phyloP scores from a whole-genome alignment of 1,139 yeast species.

The Candida albicans region DNA sequence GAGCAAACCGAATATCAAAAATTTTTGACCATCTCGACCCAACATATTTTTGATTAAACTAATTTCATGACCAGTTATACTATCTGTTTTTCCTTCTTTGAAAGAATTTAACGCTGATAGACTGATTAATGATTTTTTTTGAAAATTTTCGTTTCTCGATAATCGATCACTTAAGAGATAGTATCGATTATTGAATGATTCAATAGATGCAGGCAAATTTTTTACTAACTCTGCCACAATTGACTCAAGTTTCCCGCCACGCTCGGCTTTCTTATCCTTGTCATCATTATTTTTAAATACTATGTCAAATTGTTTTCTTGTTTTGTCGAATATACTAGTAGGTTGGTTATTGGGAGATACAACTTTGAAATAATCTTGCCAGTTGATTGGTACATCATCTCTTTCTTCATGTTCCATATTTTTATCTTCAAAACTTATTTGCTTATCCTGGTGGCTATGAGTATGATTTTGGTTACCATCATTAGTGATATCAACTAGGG shows the following conservation, averaged over 20 bases:
- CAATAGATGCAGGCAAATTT: conserved; percentile 24
- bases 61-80: conserved; percentile 48
- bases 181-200: conserved; percentile 47
- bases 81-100: conserved; percentile 10
- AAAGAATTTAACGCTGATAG: conserved; percentile 34
- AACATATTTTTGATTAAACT: conserved; percentile 79
- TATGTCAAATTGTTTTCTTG: conserved; percentile 63
- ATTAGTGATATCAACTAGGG: conserved; percentile 26
- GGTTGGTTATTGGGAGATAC: conserved; percentile 70
- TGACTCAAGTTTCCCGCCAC: conserved; percentile 1
- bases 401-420: background rate
- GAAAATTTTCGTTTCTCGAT: conserved; percentile 73
- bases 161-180: conserved; percentile 66
- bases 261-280: background rate
- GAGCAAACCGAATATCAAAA: conserved; percentile 76
- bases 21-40: conserved; percentile 79
- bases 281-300: conserved; percentile 17
- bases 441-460: no score
- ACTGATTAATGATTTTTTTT: conserved; percentile 47
- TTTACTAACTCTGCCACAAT: conserved; percentile 17
- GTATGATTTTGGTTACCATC: conserved; percentile 6
- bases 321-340: conserved; percentile 59
- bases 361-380: conserved; percentile 73
- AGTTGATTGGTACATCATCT: conserved; percentile 40
- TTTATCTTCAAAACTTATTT: no score